Evolutionary conservation across 306 rosid species (phyloP), one percentile per base, ranked within the genome.

Genomic region (Cercis canadensis): DNA sequence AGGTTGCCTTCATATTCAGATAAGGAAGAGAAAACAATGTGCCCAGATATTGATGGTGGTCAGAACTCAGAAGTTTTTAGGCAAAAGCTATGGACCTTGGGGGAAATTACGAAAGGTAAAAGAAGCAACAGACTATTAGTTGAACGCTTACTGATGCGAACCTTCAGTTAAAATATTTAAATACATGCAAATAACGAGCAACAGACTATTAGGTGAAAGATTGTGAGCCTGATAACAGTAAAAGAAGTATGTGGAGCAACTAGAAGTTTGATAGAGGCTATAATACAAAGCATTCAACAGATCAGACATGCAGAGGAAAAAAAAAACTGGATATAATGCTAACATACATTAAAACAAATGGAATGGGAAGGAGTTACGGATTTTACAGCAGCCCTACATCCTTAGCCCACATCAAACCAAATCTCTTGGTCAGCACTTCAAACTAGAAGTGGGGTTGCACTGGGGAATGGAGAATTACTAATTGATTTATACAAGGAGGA

Each of bases 351-450:
- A 10, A 15, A 43, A 9, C 33, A 43, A 56, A 46, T 3, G 3
- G 9, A 31, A 51, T 7, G 5, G 60, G 34, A 65, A 19, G 9
- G 9, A 57, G 1, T 34, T 46, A 56, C 24, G 54, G 64, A 10
- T 49, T 54, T 8, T n/a, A 21, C 18, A 18, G 15, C 19, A 62
- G 31, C 12, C 17, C 13, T 8, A 15, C 45, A 43, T 56, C 44
- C 54, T 54, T 29, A 55, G 15, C 56, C 62, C 43, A 8, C 29
- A 57, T 17, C 19, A 62, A 67, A n/a, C 50, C 67, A 56, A 61
- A 37, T 40, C 69, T 73, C 29, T 6, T 5, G 29, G 32, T 39
- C n/a, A 68, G 55, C 65, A 50, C 37, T 50, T 41, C 17, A 57
- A 65, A 51, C 40, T 41, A 32, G 59, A 11, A 18, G 57, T 40